Conservation (phyloP, 768 basidiomycete genomes). For the Exsudoporus frostii region DNA sequence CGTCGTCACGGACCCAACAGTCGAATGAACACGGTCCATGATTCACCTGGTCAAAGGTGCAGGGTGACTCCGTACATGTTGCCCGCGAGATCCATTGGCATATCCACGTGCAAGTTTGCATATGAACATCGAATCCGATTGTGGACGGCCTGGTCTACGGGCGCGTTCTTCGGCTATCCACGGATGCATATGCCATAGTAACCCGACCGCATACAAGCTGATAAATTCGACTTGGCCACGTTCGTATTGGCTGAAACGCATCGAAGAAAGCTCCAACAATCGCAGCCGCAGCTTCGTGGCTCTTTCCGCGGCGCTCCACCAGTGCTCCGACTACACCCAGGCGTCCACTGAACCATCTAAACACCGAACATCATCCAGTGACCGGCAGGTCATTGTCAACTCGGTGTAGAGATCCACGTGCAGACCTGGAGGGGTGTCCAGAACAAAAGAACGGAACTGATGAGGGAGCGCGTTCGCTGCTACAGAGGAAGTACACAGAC, state of each 20-base stretch:
- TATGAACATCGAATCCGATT: not conserved
- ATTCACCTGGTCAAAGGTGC: not conserved
- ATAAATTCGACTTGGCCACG: not conserved
- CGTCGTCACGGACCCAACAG: not conserved
- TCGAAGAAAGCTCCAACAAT: not conserved
- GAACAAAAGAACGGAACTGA: not conserved
- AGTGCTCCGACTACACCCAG: not conserved
- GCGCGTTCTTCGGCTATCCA: not conserved
- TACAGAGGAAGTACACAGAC: not conserved
- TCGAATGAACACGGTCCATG: not conserved
- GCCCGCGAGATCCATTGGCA: not conserved
- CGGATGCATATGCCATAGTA: not conserved
- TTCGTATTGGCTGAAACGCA: too few species aligned
- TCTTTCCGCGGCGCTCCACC: not conserved
- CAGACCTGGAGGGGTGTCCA: not conserved
- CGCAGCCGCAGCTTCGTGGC: not conserved
- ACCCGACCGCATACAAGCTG: not conserved
- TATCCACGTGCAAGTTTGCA: not conserved
- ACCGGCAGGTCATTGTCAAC: not conserved
- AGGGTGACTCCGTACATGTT: not conserved
- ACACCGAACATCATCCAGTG: not conserved
- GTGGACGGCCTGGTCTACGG: too few species aligned
- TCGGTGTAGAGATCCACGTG: slow-evolving; percentile 1
- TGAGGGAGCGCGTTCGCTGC: not conserved
- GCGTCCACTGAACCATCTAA: not conserved